Conservation (phyloP, 176 grass and related monocot genomes). For the barley (Hordeum vulgare) region MorexV3_pseudomolecules_assembly NC_058519.1:151444281-151444780, state of each 20-base stretch:
- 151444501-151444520: background rate
- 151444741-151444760: background rate
- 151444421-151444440: background rate
- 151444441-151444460: background rate
- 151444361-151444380: background rate
- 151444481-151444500: background rate
- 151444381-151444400: constrained; percentile 29
- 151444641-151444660: background rate
- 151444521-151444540: background rate
- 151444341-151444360: constrained; percentile 51
- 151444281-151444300: background rate
- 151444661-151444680: background rate
- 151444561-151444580: constrained; percentile 14
- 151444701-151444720: constrained; percentile 14
- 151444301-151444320: constrained; percentile 54
- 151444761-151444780: background rate
- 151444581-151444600: background rate
- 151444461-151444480: background rate
- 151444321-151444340: constrained; percentile 63
- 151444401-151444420: background rate
- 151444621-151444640: background rate
- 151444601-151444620: constrained; percentile 12
- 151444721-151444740: constrained; percentile 8
- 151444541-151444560: background rate
- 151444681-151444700: background rate